Conservation (phyloP, 75 land plant genomes). For the Pinus taeda region DNA sequence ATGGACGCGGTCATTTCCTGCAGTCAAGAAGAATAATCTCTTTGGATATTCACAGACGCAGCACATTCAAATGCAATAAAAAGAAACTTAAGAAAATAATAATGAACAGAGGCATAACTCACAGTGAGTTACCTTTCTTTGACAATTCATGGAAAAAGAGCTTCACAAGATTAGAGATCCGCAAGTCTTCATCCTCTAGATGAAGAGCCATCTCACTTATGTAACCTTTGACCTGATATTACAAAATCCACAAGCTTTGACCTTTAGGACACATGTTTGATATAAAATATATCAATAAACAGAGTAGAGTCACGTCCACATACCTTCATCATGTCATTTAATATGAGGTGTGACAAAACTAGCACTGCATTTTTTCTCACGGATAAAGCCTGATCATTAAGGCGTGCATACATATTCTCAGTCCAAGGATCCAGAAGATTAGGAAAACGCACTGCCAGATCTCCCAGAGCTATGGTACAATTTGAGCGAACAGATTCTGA, state of each 20-base stretch:
- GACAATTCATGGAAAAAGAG: slow-evolving; percentile 95
- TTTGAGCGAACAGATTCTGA: slow-evolving; percentile 95
- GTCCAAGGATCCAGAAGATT: slow-evolving; percentile 98
- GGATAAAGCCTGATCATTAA: slow-evolving; percentile 64
- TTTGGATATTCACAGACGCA: not conserved
- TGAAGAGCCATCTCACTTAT: slow-evolving; percentile 93
- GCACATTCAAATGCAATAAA: not conserved
- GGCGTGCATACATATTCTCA: slow-evolving; percentile 88
- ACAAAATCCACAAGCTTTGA: not conserved
- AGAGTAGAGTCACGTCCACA: not conserved
- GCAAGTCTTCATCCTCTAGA: slow-evolving; percentile 87
- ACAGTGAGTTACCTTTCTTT: slow-evolving; percentile 69
- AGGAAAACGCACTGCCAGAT: slow-evolving; percentile 95
- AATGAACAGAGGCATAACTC: not conserved
- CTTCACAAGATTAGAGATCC: slow-evolving; percentile 88
- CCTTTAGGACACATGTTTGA: not conserved
- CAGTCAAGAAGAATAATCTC: not conserved
- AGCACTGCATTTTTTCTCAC: slow-evolving; percentile 97
- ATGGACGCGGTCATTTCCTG: not conserved
- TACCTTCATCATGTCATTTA: slow-evolving; percentile 99
- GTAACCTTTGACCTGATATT: slow-evolving; percentile 87
- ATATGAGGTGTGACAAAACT: slow-evolving; percentile 94
- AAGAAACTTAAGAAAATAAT: not conserved
- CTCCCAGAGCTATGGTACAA: slow-evolving; percentile 92
- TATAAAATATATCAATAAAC: not conserved